phyloP scores from a whole-genome alignment of 768 basidiomycete genomes.

The Kwoniella pini region DNA sequence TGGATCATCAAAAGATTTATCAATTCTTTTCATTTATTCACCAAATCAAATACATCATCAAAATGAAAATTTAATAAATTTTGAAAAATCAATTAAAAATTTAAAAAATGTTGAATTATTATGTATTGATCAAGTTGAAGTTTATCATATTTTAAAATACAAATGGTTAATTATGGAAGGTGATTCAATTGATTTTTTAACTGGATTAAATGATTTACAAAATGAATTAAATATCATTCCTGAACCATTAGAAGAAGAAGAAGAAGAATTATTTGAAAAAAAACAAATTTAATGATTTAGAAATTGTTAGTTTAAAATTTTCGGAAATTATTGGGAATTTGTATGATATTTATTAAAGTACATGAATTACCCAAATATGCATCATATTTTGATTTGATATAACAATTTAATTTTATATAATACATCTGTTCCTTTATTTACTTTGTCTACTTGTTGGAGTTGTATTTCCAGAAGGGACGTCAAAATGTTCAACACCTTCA shows the following conservation, averaged over 20 bases:
- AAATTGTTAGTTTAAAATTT: too few relatives aligned
- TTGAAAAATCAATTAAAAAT: slow-evolving; percentile 69
- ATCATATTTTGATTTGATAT: background rate
- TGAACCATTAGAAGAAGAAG: slow-evolving; percentile 7
- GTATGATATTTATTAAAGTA: too few relatives aligned
- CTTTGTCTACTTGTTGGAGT: background rate
- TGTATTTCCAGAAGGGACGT: slow-evolving; percentile 1
- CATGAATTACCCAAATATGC: too few relatives aligned
- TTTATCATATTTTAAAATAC: slow-evolving; percentile 84
- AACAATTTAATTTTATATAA: background rate
- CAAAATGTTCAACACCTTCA: slow-evolving; percentile 29
- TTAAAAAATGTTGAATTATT: slow-evolving; percentile 68
- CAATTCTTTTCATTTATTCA: slow-evolving; percentile 48
- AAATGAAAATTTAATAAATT: slow-evolving; percentile 19
- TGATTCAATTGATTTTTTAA: slow-evolving; percentile 67
- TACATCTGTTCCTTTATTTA: background rate
- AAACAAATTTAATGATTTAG: too few relatives aligned
- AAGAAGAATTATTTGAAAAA: background rate
- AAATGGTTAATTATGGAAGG: slow-evolving; percentile 77
- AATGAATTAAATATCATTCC: slow-evolving; percentile 4
- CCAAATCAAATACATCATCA: slow-evolving; percentile 13
- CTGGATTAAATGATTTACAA: slow-evolving; percentile 5
- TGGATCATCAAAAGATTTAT: slow-evolving; percentile 36
- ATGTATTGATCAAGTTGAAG: slow-evolving; percentile 62
- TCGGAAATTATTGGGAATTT: too few relatives aligned